These are phyloP conservation scores for Salix purpurea DNA, from an alignment of 345 rosid species.

Conservation along the genomic window DNA sequence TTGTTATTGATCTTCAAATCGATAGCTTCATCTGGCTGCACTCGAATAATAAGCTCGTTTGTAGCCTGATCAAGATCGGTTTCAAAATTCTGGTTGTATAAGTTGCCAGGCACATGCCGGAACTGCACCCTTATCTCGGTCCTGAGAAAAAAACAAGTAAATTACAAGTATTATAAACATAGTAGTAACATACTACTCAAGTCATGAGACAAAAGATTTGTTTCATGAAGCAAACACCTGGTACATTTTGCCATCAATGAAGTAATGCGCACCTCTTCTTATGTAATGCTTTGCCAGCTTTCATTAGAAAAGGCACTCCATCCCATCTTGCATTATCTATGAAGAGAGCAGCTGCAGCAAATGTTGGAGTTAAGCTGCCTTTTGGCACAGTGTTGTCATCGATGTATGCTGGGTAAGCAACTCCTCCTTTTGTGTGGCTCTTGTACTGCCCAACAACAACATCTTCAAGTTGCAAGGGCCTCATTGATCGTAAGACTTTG, in stretches of 20 bases:
- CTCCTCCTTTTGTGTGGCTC: constrained; percentile 84
- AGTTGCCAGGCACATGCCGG: constrained; percentile 95
- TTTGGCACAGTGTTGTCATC: constrained; percentile 90
- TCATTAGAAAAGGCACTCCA: constrained; percentile 96
- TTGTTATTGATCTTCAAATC: constrained; percentile 94
- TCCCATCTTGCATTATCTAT: constrained; percentile 98
- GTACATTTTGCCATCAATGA: not conserved
- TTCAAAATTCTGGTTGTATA: constrained; percentile 71
- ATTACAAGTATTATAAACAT: not conserved
- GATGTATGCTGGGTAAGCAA: constrained; percentile 69
- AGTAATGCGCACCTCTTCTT: constrained; percentile 46
- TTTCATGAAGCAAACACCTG: not conserved
- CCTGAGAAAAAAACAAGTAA: constrained; percentile 33
- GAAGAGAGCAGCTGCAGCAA: constrained; percentile 98
- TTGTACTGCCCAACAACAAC: constrained; percentile 88
- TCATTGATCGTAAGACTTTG: constrained; percentile 93
- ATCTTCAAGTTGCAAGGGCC: constrained; percentile 74
- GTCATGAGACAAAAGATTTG: not conserved
- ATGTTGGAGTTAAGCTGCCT: constrained; percentile 88
- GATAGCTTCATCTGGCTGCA: constrained; percentile 96
- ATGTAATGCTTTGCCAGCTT: constrained; percentile 95
- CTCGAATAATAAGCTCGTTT: constrained; percentile 92
- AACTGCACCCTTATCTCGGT: constrained; percentile 98
- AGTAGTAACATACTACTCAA: too few species aligned
- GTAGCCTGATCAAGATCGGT: constrained; percentile 81